Evolutionary conservation across 176 grass and related monocot species (phyloP).

Genomic region (Eragrostis nindensis): DNA sequence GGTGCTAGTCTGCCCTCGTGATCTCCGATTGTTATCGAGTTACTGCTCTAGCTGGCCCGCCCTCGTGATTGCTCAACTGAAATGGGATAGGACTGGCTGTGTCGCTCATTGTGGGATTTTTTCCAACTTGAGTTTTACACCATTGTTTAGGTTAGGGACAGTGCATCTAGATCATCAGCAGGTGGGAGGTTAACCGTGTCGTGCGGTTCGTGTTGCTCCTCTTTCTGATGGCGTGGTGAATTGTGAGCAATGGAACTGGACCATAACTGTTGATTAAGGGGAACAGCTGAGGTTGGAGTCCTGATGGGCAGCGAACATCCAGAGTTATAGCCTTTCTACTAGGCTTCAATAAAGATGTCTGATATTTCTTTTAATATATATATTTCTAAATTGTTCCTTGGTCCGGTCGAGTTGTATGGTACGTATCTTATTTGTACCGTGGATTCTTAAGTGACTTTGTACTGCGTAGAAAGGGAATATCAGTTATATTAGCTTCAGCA

Average conservation of each 20-base stretch:
- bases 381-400: too few relatives aligned
- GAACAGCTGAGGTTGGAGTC: background rate
- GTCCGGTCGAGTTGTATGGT: too few relatives aligned
- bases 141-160: background rate
- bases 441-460: background rate
- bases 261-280: background rate
- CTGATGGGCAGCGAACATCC: background rate
- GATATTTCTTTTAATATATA: background rate
- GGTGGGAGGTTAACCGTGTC: background rate
- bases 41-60: background rate
- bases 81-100: too few relatives aligned
- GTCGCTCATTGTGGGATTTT: background rate
- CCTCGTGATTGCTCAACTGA: background rate
- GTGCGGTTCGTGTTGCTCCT: background rate
- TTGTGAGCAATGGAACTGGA: background rate
- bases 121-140: background rate
- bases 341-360: background rate
- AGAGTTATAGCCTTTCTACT: background rate
- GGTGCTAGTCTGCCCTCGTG: background rate
- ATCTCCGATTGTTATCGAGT: background rate
- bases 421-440: background rate
- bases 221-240: background rate
- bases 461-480: background rate
- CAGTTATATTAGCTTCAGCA: background rate
- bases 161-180: background rate